Evolutionary conservation across 139 green algal genomes (phyloP).

Genomic region (Coelastrella sp.): DNA sequence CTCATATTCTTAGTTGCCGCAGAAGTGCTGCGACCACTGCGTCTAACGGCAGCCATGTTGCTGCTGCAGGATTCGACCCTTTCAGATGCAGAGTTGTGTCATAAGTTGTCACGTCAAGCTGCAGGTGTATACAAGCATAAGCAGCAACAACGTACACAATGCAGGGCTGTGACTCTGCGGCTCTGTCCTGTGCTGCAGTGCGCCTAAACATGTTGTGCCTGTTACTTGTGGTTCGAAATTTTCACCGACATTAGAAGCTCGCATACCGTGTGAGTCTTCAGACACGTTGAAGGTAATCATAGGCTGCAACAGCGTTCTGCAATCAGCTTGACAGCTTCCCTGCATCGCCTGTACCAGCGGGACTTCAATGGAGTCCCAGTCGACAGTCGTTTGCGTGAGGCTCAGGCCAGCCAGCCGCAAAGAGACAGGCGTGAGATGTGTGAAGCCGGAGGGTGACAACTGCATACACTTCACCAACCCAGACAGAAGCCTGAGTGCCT

Average conservation of each 20-base stretch:
- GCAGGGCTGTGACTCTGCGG: no score
- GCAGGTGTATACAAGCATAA: background rate
- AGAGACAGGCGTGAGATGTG: conserved; percentile 49
- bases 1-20: background rate
- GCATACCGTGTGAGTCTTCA: no score
- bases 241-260: no score
- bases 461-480: conserved; percentile 27
- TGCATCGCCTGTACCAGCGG: no score
- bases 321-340: no score
- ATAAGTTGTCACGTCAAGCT: background rate
- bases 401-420: conserved; percentile 49
- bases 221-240: no score
- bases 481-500: conserved; percentile 46
- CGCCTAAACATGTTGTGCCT: no score
- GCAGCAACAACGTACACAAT: no score
- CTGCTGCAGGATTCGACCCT: background rate
- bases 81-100: background rate
- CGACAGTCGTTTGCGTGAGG: conserved; percentile 46
- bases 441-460: background rate
- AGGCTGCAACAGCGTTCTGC: no score
- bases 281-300: no score
- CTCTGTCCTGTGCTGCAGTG: no score
- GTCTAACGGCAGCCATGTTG: background rate
- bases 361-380: conserved; percentile 31
- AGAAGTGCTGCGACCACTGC: background rate